Base-by-base conservation (phyloP, 2,329 filamentous ascomycete species). In the Penicillium sp. region DNA sequence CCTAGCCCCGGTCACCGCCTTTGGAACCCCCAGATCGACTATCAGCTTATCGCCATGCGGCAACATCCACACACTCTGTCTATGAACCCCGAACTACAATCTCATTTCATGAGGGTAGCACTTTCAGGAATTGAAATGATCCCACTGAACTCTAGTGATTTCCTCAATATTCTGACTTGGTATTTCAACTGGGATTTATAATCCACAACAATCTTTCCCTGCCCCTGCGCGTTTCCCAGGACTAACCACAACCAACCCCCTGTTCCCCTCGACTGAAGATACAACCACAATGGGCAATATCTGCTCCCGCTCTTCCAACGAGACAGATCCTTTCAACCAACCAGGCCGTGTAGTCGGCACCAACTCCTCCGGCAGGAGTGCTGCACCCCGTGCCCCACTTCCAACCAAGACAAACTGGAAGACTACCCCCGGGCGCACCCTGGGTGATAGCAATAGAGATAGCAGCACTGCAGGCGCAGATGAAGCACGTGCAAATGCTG, bases 301-400 rank as follows among this genome's bases (percentile, higher is more conserved):
- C 75, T 96, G 90, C 78, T 89, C 90, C 70, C 91, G 90, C 72
- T 81, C 79, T 55, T 77, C 84, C 30, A 76, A 83, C 59, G 67
- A 78, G 60, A 64, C 77, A 40, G 85, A 89, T 64, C 79, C 84
- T 72, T 94, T 91, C 77, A 76, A 84, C 48, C 83, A 84, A 50
- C 86, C 88, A 45, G 91, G 90, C 56, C 88, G 90, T 50, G 82
- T 85, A 35, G 80, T 96, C 51, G 87, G 84, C 61, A 79, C 85
- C 35, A 77, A 79, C 13, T 35, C 79, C 13, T 36, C 79, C 8
- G 61, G 75, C 56, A 58, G 79, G 70, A 61, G 78, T 55, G 73
- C 71, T 53, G 82, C 78, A 60, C 81, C 78, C 53, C 77, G 79
- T 66, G 78, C 84, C 60, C 70, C 65, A 72, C 60, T 78, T 67